Evolutionary conservation across 257 asterid species (phyloP).

Genomic region (Plectranthus barbatus): DNA sequence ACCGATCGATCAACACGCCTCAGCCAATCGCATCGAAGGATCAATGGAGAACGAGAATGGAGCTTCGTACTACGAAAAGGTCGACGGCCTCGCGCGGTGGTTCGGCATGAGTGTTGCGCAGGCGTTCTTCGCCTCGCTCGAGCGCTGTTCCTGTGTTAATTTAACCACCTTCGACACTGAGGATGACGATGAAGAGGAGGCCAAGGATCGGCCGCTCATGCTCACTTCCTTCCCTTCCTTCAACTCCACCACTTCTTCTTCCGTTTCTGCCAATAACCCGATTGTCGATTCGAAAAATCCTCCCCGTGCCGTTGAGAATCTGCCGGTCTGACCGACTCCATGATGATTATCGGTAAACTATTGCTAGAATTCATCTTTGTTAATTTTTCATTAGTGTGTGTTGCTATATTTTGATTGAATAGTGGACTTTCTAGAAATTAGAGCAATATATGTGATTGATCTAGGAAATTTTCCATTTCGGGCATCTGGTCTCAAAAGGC

Average conservation of each 20-base stretch:
- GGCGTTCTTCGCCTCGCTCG: constrained; percentile 93
- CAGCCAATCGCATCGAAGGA: neutral
- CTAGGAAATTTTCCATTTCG: neutral
- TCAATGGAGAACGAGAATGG: constrained; percentile 42
- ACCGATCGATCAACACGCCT: neutral
- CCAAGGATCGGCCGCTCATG: constrained; percentile 88
- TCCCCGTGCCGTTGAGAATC: constrained; percentile 51
- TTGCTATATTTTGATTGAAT: too few species aligned
- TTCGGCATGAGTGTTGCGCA: constrained; percentile 74
- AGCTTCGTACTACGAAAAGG: constrained; percentile 44
- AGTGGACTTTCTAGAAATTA: too few species aligned
- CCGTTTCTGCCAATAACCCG: constrained; percentile 22
- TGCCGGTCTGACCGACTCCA: constrained; percentile 51
- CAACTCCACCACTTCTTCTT: constrained; percentile 28
- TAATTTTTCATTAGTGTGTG: neutral
- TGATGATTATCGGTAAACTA: constrained; percentile 20
- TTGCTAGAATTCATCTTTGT: neutral
- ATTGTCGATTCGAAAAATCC: constrained; percentile 3
- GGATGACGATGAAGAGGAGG: constrained; percentile 71
- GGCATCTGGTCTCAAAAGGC: neutral
- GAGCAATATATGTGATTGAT: neutral
- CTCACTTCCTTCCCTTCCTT: constrained; percentile 39
- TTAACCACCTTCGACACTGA: constrained; percentile 77
- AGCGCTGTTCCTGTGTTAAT: constrained; percentile 90
- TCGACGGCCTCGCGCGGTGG: constrained; percentile 88